A percentile compares a stretch with the other conserved stretches of the same genome.
phyloP scores from a whole-genome alignment of 768 basidiomycete genomes.

The Suillus occidentalis region DNA sequence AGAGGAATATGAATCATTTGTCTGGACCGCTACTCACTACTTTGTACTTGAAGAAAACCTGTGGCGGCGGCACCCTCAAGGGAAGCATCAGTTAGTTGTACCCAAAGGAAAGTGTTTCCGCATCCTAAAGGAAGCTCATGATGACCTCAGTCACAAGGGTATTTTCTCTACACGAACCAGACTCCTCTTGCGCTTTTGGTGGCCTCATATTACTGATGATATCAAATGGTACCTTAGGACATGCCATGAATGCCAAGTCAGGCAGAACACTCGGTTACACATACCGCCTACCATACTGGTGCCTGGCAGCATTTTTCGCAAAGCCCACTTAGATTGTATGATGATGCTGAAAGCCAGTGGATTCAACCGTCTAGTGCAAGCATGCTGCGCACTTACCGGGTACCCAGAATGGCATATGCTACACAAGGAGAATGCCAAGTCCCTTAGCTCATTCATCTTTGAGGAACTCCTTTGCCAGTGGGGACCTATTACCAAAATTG shows the following conservation, averaged over 20 bases:
- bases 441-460: no score
- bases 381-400: not conserved
- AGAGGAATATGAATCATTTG: no score
- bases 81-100: rapidly evolving
- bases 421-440: no score
- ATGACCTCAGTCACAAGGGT: conserved; percentile 9
- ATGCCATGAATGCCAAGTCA: not conserved
- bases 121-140: not conserved
- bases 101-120: not conserved
- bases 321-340: not conserved
- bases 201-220: not conserved
- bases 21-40: not conserved
- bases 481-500: not conserved
- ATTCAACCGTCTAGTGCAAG: conserved; percentile 20
- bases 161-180: not conserved
- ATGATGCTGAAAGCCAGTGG: conserved; percentile 2
- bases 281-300: not conserved
- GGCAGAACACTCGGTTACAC: not conserved
- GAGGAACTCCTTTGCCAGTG: no score
- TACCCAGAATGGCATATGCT: not conserved
- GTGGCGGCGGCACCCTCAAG: not conserved
- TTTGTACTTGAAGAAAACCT: rapidly evolving
- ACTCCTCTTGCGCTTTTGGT: not conserved
- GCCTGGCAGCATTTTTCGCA: not conserved
- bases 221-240: conserved; percentile 1